A percentile compares a stretch with the other conserved stretches of the same genome.
Conservation (phyloP, 257 asterid species). For the Nicotiana tabacum region DNA sequence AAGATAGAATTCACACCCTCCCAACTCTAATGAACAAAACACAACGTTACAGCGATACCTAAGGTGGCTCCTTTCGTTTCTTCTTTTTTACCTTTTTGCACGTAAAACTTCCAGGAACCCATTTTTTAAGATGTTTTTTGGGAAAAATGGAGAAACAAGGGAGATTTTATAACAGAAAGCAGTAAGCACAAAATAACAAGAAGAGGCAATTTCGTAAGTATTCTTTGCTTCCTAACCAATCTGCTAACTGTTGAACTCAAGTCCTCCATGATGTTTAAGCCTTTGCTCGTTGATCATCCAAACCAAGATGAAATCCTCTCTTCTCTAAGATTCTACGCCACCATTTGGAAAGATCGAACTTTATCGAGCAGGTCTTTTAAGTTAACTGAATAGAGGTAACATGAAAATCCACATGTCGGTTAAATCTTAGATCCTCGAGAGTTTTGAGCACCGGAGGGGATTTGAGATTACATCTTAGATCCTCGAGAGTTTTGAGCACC, state of each 20-base stretch:
- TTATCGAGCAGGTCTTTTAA: background rate
- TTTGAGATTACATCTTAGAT: background rate
- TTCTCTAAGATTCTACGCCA: background rate
- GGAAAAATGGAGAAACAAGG: background rate
- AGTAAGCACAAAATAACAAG: background rate
- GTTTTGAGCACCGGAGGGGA: background rate
- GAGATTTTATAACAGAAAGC: background rate
- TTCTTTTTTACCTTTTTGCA: background rate
- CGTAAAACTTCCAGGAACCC: background rate
- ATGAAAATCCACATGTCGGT: background rate
- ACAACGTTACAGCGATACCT: background rate
- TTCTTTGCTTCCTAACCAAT: background rate
- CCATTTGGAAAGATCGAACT: background rate
- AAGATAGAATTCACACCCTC: background rate
- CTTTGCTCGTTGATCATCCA: background rate
- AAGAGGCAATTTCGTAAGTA: background rate
- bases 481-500: background rate
- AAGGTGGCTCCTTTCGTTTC: background rate
- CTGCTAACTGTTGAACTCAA: conserved; percentile 5
- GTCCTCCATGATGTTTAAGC: background rate
- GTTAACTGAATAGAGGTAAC: background rate
- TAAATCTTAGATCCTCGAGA: background rate
- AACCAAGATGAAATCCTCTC: background rate
- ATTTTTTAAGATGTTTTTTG: background rate
- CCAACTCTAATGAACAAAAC: background rate